Evolutionary conservation across 192 early-diverging fungal genomes (phyloP).

Genomic region (Backusella tuberculispora): DNA sequence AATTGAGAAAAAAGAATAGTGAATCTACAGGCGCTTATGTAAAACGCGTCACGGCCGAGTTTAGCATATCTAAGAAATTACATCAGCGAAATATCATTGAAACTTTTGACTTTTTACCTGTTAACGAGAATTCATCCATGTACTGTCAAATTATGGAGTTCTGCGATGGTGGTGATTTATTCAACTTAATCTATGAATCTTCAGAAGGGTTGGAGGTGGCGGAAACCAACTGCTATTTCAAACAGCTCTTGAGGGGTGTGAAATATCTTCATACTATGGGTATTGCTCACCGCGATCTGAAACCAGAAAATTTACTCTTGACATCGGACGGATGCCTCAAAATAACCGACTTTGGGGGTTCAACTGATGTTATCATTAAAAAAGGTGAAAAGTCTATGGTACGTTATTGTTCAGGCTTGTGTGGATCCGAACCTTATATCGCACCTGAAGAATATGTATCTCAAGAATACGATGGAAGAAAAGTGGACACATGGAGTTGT

Average conservation of each 20-base stretch:
- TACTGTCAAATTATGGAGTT: slow-evolving; percentile 86
- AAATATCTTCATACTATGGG: slow-evolving; percentile 81
- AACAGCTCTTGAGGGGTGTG: slow-evolving; percentile 79
- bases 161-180: slow-evolving; percentile 81
- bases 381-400: slow-evolving; percentile 3
- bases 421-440: slow-evolving; percentile 86
- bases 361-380: slow-evolving; percentile 76
- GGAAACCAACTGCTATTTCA: slow-evolving; percentile 68
- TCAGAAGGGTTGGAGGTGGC: slow-evolving; percentile 51
- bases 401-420: slow-evolving; percentile 59
- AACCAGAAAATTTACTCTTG: slow-evolving; percentile 85
- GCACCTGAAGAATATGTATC: slow-evolving; percentile 76
- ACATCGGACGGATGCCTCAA: slow-evolving; percentile 68
- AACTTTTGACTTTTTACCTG: slow-evolving; percentile 77
- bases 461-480: slow-evolving; percentile 72
- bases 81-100: slow-evolving; percentile 78
- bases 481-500: slow-evolving; percentile 51
- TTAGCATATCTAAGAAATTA: slow-evolving; percentile 80
- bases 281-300: slow-evolving; percentile 80
- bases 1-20: slow-evolving; percentile 76
- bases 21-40: slow-evolving; percentile 55
- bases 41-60: slow-evolving; percentile 67
- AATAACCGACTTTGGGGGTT: slow-evolving; percentile 87
- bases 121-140: slow-evolving; percentile 59
- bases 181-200: slow-evolving; percentile 69